A percentile compares a stretch with the other conserved stretches of the same genome.
Conservation (phyloP, 2,329 filamentous ascomycete genomes). For the Simplicillium aogashimaense region DNA sequence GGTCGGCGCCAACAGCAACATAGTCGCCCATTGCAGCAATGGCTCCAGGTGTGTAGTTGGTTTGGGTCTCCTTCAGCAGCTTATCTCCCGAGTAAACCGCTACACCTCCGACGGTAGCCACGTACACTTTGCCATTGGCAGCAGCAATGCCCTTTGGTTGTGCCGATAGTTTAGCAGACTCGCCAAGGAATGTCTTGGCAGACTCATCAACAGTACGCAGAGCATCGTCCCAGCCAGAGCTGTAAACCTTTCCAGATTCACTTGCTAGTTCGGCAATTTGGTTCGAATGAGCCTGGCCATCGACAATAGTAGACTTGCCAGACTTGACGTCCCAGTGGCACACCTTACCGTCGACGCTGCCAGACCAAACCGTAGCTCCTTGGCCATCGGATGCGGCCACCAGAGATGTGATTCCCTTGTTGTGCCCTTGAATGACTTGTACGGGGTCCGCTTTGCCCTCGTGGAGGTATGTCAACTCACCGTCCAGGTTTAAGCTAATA, state of each 20-base stretch:
- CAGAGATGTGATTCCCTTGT: constrained; percentile 80
- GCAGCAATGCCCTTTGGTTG: constrained; percentile 72
- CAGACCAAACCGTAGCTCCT: constrained; percentile 66
- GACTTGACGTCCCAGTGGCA: constrained; percentile 71
- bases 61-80: constrained; percentile 46
- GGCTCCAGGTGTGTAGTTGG: constrained; percentile 56
- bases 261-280: constrained; percentile 71
- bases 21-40: constrained; percentile 58
- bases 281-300: constrained; percentile 76
- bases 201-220: constrained; percentile 69
- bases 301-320: constrained; percentile 60
- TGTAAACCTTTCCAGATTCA: constrained; percentile 58
- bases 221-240: constrained; percentile 89
- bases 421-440: constrained; percentile 73
- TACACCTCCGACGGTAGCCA: constrained; percentile 44
- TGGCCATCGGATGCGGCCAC: constrained; percentile 33
- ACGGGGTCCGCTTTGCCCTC: constrained; percentile 61
- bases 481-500: constrained; percentile 79
- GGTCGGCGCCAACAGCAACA: constrained; percentile 67
- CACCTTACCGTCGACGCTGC: constrained; percentile 84
- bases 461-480: constrained; percentile 81
- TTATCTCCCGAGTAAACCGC: constrained; percentile 50
- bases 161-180: constrained; percentile 55
- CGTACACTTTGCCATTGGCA: constrained; percentile 38
- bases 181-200: constrained; percentile 65